Base-by-base conservation (phyloP, 768 basidiomycete genomes). In the Nidularia pulvinata region DNA sequence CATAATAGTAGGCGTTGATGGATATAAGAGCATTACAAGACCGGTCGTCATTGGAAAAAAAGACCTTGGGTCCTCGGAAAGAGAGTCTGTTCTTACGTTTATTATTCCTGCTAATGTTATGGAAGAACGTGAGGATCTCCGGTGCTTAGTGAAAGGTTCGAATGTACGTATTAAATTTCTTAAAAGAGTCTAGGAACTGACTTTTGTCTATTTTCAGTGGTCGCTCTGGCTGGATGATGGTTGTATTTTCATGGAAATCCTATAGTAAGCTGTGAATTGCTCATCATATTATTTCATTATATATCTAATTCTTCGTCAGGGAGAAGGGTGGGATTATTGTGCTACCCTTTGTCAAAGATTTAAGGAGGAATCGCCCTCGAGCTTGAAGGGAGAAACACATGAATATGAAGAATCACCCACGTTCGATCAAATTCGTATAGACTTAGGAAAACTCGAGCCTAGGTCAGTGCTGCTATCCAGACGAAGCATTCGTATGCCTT, bases 1-100 rank as follows among this genome's bases (percentile, higher is more conserved):
- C 61, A 65, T 85, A 32, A 67, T 87, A 50, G 73, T 87, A 16
- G 85, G 81, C 33, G 85, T 86, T 3, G 86, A 87, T 62, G 86
- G 86, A 5, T 70, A 69, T 43, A 62, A 68, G 13, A 83, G 76
- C 52, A 50, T 69, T 30, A 62, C 74, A n/a, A 69, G 78, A 35
- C 60, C 61, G 5, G 58, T 59, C 6, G 67, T 76, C 5, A 59
- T 67, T 11, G 68, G 65, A n/a, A 47, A 57, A 42, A 57, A 64
- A 48, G 22, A 56, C 48, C 33, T 50, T 3, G 42, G 42, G 25
- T 30, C 25, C 9, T 14, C 11, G 22, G 32, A 66, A 68, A 48
- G 63, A 61, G 16, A 63, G 66, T 30, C 47, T 72, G 10, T 66
- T 10, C 51, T 73, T 3, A 66, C 69, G 11, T 70, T 70, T 52